Percentiles rank a stretch among this genome's conserved stretches.
Evolutionary conservation across 2,329 filamentous ascomycete genomes (phyloP).

Genomic region (Ophiostoma pallidulum): DNA sequence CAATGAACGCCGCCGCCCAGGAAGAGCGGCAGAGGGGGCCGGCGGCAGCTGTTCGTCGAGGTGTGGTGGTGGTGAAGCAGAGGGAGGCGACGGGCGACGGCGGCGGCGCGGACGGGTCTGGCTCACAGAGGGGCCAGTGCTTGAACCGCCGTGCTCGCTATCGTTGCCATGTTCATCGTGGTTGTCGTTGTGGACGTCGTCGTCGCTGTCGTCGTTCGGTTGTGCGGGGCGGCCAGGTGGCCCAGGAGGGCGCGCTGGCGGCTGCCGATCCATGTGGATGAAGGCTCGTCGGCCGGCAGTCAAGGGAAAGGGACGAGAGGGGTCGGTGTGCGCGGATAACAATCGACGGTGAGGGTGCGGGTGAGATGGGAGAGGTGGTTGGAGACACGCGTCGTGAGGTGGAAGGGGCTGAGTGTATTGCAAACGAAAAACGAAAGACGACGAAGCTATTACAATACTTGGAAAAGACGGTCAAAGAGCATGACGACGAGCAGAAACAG

Average conservation of each 20-base stretch:
- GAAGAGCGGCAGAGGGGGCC: background rate
- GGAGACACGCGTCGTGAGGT: too few species aligned
- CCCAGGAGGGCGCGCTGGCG: background rate
- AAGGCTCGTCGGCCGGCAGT: too few species aligned
- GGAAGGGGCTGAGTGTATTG: too few species aligned
- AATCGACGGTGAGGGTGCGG: too few species aligned
- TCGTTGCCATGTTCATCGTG: too few species aligned
- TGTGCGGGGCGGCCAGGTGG: background rate
- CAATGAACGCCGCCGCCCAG: background rate
- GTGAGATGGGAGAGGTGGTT: too few species aligned
- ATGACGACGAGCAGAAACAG: too few species aligned
- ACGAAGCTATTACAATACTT: too few species aligned
- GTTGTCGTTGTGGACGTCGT: background rate
- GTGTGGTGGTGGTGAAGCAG: background rate
- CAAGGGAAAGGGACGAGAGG: background rate
- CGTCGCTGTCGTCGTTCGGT: background rate
- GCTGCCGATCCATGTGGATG: constrained; percentile 2
- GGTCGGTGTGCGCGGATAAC: too few species aligned
- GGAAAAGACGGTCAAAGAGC: too few species aligned
- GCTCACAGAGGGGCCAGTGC: background rate
- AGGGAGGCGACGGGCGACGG: background rate
- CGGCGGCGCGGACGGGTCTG: background rate
- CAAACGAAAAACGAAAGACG: too few species aligned
- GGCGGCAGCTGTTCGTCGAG: background rate
- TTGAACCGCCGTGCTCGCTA: too few species aligned